Percentiles rank a stretch among this genome's conserved stretches.
These are phyloP conservation scores for Jackrogersella minutella DNA, from an alignment of 495 filamentous ascomycete genomes.

Conservation along the genomic window DNA sequence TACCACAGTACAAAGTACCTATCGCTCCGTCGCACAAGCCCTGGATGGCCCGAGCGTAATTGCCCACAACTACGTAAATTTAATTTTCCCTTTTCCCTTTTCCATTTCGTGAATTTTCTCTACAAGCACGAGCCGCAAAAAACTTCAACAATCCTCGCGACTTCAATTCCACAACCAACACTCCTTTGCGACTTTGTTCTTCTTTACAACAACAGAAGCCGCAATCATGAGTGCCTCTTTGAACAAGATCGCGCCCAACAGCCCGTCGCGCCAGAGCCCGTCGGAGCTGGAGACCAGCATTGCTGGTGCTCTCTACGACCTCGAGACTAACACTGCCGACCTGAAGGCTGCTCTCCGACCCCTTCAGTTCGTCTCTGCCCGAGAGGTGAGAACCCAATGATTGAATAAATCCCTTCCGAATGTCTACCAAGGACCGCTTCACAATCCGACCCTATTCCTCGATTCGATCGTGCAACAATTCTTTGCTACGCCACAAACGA, in stretches of 20 bases:
- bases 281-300: slow-evolving; percentile 95
- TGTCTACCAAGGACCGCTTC: slow-evolving; percentile 40
- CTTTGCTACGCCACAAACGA: slow-evolving; percentile 13
- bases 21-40: slow-evolving; percentile 35
- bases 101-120: slow-evolving; percentile 22
- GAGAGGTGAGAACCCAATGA: slow-evolving; percentile 83
- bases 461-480: slow-evolving; percentile 23
- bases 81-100: slow-evolving; percentile 10
- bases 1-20: no score
- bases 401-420: slow-evolving; percentile 35
- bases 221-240: slow-evolving; percentile 66
- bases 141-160: slow-evolving; percentile 17
- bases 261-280: slow-evolving; percentile 89
- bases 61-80: slow-evolving; percentile 32
- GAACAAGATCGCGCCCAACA: slow-evolving; percentile 98
- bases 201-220: slow-evolving; percentile 37
- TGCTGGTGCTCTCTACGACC: slow-evolving; percentile 93
- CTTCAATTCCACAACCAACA: slow-evolving; percentile 12
- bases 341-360: slow-evolving; percentile 92
- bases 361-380: slow-evolving; percentile 95
- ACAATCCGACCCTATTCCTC: slow-evolving; percentile 51
- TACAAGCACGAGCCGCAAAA: slow-evolving; percentile 11
- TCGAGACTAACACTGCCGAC: slow-evolving; percentile 97
- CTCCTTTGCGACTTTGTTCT: slow-evolving; percentile 35
- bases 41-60: slow-evolving; percentile 26